Evolutionary conservation across 2,329 filamentous ascomycete species (phyloP).

Genomic region (Dothiorella sarmentorum): DNA sequence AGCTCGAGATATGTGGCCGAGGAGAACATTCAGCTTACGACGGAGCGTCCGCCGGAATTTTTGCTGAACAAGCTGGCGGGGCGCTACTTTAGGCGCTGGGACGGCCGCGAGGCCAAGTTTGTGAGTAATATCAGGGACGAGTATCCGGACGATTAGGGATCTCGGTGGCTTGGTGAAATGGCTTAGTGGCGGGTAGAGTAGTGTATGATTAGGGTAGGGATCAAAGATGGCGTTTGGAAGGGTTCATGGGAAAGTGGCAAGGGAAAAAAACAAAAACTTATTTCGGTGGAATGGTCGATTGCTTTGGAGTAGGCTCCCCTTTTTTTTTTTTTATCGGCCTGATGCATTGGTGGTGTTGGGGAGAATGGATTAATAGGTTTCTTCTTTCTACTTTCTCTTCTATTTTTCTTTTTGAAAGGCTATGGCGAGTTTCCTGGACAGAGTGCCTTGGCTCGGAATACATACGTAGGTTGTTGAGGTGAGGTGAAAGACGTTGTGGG

Average conservation of each 20-base stretch:
- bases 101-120: slow-evolving; percentile 63
- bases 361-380: not conserved
- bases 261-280: not conserved
- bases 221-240: not conserved
- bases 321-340: too few relatives aligned
- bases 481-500: too few relatives aligned
- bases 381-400: too few relatives aligned
- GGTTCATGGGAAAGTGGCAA: not conserved
- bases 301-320: not conserved
- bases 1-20: slow-evolving; percentile 73
- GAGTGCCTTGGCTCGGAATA: too few relatives aligned
- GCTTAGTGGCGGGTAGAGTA: too few relatives aligned
- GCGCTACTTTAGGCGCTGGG: slow-evolving; percentile 85
- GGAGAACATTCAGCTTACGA: slow-evolving; percentile 64
- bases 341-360: not conserved
- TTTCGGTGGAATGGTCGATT: not conserved
- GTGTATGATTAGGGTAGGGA: too few relatives aligned
- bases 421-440: too few relatives aligned
- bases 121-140: slow-evolving; percentile 79
- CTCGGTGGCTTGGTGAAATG: too few relatives aligned
- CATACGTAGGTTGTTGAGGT: too few relatives aligned
- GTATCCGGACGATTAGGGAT: slow-evolving; percentile 72
- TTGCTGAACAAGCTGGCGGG: slow-evolving; percentile 67
- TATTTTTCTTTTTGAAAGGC: too few relatives aligned
- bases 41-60: slow-evolving; percentile 13